Conservation (phyloP, 495 filamentous ascomycete species). For the Daldinia decipiens region DNA sequence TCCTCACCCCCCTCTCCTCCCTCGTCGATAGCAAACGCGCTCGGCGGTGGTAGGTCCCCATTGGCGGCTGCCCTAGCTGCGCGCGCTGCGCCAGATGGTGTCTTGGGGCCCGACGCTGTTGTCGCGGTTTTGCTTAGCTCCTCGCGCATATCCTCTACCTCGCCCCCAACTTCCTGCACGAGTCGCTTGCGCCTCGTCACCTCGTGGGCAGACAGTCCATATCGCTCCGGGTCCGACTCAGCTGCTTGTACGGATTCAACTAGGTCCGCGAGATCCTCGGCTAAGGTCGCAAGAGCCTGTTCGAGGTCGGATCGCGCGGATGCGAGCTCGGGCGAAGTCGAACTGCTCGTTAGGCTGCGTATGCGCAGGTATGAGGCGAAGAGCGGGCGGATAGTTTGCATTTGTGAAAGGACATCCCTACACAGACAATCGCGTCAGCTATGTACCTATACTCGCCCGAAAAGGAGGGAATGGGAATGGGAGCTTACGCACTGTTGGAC, state of each 20-base stretch:
- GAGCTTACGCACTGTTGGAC: conserved; percentile 76
- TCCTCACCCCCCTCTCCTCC: conserved; percentile 60
- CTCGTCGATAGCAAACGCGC: conserved; percentile 67
- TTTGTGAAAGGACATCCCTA: conserved; percentile 86
- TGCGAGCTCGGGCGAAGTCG: conserved; percentile 80
- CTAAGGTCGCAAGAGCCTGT: conserved; percentile 76
- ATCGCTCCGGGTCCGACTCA: conserved; percentile 88
- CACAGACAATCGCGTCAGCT: conserved; percentile 24
- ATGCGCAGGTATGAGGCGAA: conserved; percentile 97
- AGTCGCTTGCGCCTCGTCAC: conserved; percentile 81
- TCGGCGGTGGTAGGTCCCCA: conserved; percentile 72
- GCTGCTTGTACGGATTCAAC: conserved; percentile 87
- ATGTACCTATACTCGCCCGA: not conserved
- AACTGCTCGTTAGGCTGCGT: conserved; percentile 72
- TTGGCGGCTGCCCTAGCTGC: conserved; percentile 47
- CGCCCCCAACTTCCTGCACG: conserved; percentile 87
- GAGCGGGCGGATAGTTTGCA: conserved; percentile 80
- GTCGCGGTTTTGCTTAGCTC: conserved; percentile 64
- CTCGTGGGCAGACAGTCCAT: conserved; percentile 85
- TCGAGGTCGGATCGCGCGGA: conserved; percentile 87
- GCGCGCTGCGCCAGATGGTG: conserved; percentile 35
- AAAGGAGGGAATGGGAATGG: conserved; percentile 5
- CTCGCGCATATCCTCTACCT: conserved; percentile 87
- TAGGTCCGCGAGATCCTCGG: conserved; percentile 88
- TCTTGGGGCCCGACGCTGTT: not conserved